Evolutionary conservation across 169 alveolate species (phyloP).

Genomic region (Eimeria acervulina): DNA sequence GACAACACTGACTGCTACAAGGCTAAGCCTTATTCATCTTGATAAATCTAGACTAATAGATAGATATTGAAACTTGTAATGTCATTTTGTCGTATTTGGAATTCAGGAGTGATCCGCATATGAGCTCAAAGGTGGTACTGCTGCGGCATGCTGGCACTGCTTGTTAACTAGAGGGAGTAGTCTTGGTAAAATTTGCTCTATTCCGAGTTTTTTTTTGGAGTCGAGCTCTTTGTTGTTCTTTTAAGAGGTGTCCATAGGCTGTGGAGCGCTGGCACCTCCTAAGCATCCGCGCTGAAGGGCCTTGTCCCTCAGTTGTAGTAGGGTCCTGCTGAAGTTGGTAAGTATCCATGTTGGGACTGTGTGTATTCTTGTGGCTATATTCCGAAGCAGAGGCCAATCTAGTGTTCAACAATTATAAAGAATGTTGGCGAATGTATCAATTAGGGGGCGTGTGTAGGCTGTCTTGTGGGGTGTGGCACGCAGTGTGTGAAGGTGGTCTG

Average conservation of each 20-base stretch:
- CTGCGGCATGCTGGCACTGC: neutral
- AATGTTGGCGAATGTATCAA: no score
- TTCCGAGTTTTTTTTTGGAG: neutral
- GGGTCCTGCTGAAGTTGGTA: neutral
- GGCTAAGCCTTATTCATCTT: neutral
- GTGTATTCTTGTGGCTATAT: neutral
- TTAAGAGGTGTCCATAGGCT: neutral
- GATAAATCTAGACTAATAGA: neutral
- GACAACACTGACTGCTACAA: neutral
- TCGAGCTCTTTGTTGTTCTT: neutral
- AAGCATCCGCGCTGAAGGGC: neutral
- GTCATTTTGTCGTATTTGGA: neutral
- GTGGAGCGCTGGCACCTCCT: neutral
- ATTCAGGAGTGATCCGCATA: neutral
- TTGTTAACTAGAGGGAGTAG: neutral
- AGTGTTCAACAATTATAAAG: neutral
- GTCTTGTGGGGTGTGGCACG: no score
- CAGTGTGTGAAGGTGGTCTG: no score
- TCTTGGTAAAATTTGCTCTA: neutral
- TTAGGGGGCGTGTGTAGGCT: no score
- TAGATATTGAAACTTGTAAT: neutral
- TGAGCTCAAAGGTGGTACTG: neutral
- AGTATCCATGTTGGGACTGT: no score
- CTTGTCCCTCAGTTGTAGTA: neutral
- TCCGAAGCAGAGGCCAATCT: neutral